Percentiles rank a stretch among this genome's conserved stretches.
Evolutionary conservation across 169 alveolate species (phyloP).

Genomic region (Plasmodium coatneyi): DNA sequence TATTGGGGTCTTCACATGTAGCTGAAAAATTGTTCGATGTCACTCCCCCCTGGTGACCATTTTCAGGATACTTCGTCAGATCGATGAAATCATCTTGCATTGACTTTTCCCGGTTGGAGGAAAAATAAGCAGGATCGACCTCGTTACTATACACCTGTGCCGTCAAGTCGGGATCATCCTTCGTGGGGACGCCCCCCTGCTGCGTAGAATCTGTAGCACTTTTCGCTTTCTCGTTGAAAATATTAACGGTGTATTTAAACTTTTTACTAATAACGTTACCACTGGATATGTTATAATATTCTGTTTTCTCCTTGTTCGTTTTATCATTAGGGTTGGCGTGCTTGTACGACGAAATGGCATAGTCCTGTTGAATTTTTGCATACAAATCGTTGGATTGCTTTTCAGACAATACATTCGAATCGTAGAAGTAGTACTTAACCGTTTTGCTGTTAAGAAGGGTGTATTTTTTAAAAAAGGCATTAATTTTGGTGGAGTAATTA

Average conservation of each 20-base stretch:
- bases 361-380: conserved; percentile 41
- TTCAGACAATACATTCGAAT: conserved; percentile 45
- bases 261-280: not conserved
- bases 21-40: not conserved
- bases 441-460: conserved; percentile 31
- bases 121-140: not conserved
- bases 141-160: not conserved
- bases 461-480: conserved; percentile 44
- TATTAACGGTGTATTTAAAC: not conserved
- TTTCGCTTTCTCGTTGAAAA: not conserved
- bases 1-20: not conserved
- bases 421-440: conserved; percentile 58
- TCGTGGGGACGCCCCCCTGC: not conserved
- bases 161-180: not conserved
- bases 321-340: conserved; percentile 5
- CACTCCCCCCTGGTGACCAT: not conserved
- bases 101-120: not conserved
- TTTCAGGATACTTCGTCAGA: not conserved
- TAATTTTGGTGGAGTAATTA: conserved; percentile 56
- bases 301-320: conserved; percentile 6
- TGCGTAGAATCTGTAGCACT: not conserved
- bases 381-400: conserved; percentile 50
- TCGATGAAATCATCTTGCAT: not conserved
- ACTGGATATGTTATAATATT: conserved; percentile 18
- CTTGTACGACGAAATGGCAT: conserved; percentile 30